Conservation (phyloP, 2,329 filamentous ascomycete species). For the Clarireedia monteithiana region DNA sequence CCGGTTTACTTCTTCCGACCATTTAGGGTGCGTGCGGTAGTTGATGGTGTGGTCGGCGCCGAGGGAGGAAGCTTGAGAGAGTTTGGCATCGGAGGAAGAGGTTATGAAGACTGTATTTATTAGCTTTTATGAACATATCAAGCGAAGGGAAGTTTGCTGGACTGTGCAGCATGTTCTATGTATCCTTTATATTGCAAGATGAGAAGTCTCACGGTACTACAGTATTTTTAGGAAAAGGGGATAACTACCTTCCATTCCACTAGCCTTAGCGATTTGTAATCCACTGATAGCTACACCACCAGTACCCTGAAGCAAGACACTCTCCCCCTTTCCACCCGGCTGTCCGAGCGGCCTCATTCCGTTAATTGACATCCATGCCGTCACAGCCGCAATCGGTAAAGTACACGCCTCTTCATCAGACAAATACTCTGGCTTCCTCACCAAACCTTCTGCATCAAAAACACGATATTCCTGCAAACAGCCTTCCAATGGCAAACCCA, state of each 20-base stretch:
- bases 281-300: constrained; percentile 45
- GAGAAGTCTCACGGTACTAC: too few relatives aligned
- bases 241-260: constrained; percentile 38
- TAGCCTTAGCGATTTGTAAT: constrained; percentile 45
- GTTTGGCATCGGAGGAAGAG: constrained; percentile 45
- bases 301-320: constrained; percentile 46
- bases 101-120: constrained; percentile 41
- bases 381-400: constrained; percentile 53
- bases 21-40: constrained; percentile 44
- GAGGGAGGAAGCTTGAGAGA: constrained; percentile 36
- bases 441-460: constrained; percentile 47
- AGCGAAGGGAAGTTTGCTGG: too few relatives aligned
- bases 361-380: constrained; percentile 60
- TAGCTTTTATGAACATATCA: neutral
- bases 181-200: too few relatives aligned
- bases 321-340: constrained; percentile 38
- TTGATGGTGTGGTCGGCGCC: constrained; percentile 48
- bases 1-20: constrained; percentile 41
- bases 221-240: neutral
- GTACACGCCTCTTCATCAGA: constrained; percentile 51
- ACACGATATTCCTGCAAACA: constrained; percentile 52
- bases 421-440: constrained; percentile 48
- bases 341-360: constrained; percentile 44
- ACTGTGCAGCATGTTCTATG: too few relatives aligned
- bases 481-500: constrained; percentile 59